Base-by-base conservation (phyloP, 306 rosid species). In the Amphicarpaea edgeworthii region DNA sequence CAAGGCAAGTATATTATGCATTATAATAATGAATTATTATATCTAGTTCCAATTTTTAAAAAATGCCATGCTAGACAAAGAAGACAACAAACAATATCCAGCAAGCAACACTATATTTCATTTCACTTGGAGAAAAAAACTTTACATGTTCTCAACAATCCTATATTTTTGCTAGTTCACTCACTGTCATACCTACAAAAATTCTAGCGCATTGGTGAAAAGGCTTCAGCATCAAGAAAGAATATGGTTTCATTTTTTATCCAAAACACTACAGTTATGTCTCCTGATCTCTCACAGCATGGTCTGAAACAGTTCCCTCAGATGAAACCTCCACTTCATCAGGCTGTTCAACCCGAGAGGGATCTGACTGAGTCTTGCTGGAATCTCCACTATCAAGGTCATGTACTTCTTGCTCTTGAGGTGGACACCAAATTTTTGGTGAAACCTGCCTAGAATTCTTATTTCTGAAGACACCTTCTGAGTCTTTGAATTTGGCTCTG, bases 241-340 rank as follows among this genome's bases (percentile, higher is more conserved):
- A 88, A 91, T 86, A 84, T 53, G 68, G 83, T 76, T 84, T 81
- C 69, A 80, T 43, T 81, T 86, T 79, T 84, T 49, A 37, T 32
- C 77, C 75, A 64, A 47, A 83, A 76, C 47, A 58, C 62, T 68
- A 83, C 83, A 80, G 79, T 91, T 80, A 87, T 23, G 91, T 75
- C 84, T 95, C 96, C 84, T 69, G 78, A 28, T 95, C 95, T 81
- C 89, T 85, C 73, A 63, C 72, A 76, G 75, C 89, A 84, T 89
- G 90, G 82, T 95, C 97, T 0, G 99, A 95, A 71, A 95, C 93
- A 0, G 99, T 95, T 70, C 93, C 99, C 85, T 95, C 99, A 12
- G 99, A 92, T 8, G 99, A 95, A 58, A 80, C 70, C 77, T 90
- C 96, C 79, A 40, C 92, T 49, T 47, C 91, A 70, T 83, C 86